These are phyloP conservation scores for Dactylellina parvicollis DNA, from an alignment of 2,329 filamentous ascomycete species.

Conservation along the genomic window DNA sequence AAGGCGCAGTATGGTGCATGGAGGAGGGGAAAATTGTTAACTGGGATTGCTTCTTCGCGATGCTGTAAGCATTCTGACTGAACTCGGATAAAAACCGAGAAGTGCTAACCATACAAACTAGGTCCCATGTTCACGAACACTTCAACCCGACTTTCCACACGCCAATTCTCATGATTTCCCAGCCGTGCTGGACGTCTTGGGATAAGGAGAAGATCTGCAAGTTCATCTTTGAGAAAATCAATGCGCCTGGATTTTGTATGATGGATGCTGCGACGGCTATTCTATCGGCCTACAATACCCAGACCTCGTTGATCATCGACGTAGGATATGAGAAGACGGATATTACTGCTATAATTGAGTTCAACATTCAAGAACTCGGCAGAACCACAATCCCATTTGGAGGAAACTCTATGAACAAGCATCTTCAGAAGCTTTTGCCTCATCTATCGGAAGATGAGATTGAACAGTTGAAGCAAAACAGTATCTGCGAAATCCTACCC, in stretches of 20 bases:
- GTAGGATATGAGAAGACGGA: constrained; percentile 93
- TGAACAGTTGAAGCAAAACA: constrained; percentile 74
- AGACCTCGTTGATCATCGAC: constrained; percentile 85
- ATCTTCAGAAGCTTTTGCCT: constrained; percentile 75
- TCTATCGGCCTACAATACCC: constrained; percentile 80
- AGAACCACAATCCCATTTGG: constrained; percentile 75
- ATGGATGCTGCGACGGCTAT: constrained; percentile 89
- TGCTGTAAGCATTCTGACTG: constrained; percentile 66
- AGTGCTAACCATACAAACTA: constrained; percentile 43
- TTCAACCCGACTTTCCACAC: constrained; percentile 94
- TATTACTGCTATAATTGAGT: constrained; percentile 88
- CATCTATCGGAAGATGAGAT: constrained; percentile 74
- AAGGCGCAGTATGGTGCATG: constrained; percentile 91
- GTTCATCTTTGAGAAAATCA: constrained; percentile 97
- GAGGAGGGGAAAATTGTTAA: constrained; percentile 82
- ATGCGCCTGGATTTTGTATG: constrained; percentile 88
- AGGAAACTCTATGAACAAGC: constrained; percentile 84
- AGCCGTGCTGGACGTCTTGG: constrained; percentile 87
- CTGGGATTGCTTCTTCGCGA: constrained; percentile 91
- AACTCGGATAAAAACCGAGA: not conserved
- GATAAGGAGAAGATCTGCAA: constrained; percentile 89
- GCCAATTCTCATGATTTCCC: constrained; percentile 86
- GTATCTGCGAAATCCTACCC: constrained; percentile 73
- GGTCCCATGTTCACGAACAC: constrained; percentile 80
- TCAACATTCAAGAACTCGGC: constrained; percentile 75